phyloP scores from a whole-genome alignment of 192 early-diverging fungal species.

The Linnemannia exigua region DNA sequence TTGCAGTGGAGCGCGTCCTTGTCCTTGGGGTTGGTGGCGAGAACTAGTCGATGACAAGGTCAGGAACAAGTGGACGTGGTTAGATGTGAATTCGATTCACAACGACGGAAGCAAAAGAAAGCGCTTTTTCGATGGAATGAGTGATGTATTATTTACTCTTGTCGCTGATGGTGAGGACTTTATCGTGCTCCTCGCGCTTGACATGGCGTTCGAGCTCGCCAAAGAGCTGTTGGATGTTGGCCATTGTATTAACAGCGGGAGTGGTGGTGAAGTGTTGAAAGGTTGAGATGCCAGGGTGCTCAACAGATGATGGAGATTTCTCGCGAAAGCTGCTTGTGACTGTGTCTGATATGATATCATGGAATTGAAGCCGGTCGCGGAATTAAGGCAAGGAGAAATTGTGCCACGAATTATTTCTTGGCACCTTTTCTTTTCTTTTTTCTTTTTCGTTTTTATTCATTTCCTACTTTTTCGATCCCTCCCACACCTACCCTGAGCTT shows the following conservation, averaged over 20 bases:
- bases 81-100: background rate
- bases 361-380: no score
- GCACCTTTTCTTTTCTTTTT: slow-evolving; percentile 3
- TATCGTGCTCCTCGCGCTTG: slow-evolving; percentile 68
- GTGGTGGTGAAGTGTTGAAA: background rate
- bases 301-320: background rate
- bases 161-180: slow-evolving; percentile 63
- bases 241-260: slow-evolving; percentile 2
- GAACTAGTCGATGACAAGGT: slow-evolving; percentile 30
- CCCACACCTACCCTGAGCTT: background rate
- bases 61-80: background rate
- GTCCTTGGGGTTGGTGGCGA: slow-evolving; percentile 61
- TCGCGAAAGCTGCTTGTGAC: no score
- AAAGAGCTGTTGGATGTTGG: slow-evolving; percentile 63
- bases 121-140: background rate
- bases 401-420: background rate
- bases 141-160: slow-evolving; percentile 60
- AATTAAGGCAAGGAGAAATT: background rate
- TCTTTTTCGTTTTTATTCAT: background rate
- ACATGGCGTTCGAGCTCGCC: slow-evolving; percentile 64
- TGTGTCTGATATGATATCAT: no score
- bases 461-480: background rate
- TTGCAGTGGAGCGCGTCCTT: slow-evolving; percentile 69
- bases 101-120: background rate
- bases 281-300: background rate